Evolutionary conservation across 345 rosid species (phyloP), one percentile per base, ranked within the genome.

Genomic region (Toxicodendron radicans): DNA sequence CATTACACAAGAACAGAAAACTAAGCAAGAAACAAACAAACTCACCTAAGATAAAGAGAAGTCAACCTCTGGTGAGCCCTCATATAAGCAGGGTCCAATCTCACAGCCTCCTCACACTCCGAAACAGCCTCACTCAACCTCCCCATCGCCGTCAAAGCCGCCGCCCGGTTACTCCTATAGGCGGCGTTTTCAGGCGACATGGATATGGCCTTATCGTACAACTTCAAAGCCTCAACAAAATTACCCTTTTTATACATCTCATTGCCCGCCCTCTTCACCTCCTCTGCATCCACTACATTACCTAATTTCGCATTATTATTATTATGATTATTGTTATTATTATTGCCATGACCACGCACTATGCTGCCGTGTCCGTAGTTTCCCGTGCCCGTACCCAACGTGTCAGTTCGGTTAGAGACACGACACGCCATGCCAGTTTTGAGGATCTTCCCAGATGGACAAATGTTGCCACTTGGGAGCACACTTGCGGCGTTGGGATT

Each of bases 311-410:
- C 79, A 49, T 79, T 78, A 30, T 78, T 32, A 14, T 4, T 72
- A 10, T 38, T 38, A 38, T 38, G 43, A 38, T 38, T 5, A 38
- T 38, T 38, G 43, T 38, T 38, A 38, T 38, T 38, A 38, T 7
- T 5, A 38, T 80, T 78, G 33, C 75, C 30, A 43, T 17, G 73
- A 11, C 92, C 80, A 0, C 94, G 87, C 68, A 95, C 82, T 57
- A 93, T 90, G 76, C 92, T 95, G 14, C 99, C 99, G 65, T 90
- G 98, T 8, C 99, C 99, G 73, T 95, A 95, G 72, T 93, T 87
- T 13, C 94, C 99, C 2, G 90, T 86, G 7, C 98, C 92, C 5
- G 86, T 85, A 21, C 94, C 91, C 66, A 95, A 80, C 48, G 85
- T 89, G 46, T 90, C 94, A 7, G 93, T 64, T 70, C 84, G 78